Conservation (phyloP, 768 basidiomycete species). For the Amanita pseudoporphyria region DNA sequence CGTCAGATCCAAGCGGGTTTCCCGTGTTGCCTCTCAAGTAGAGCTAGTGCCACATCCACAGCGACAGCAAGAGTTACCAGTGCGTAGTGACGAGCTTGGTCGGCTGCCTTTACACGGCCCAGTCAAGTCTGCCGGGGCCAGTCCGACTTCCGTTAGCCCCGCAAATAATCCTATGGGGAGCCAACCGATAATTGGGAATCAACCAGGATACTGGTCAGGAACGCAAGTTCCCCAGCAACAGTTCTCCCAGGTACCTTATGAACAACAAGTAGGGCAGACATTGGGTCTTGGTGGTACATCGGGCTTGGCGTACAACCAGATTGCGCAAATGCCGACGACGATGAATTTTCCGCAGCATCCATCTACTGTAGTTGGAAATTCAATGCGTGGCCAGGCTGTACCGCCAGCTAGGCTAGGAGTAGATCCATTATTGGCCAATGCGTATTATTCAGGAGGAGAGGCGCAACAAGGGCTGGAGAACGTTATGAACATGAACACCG, state of each 20-base stretch:
- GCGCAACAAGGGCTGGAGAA: not conserved
- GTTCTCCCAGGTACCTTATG: not conserved
- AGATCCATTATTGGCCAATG: not conserved
- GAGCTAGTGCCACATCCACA: not conserved
- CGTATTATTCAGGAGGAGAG: not conserved
- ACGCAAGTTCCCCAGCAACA: not conserved
- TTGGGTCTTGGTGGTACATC: not conserved
- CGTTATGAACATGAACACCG: not conserved
- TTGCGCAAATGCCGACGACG: not conserved
- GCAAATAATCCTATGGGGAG: constrained; percentile 3
- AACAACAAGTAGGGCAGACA: not conserved
- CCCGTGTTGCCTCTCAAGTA: not conserved
- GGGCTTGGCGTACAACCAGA: not conserved
- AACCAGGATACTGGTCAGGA: not conserved
- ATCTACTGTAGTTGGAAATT: not conserved
- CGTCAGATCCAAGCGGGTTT: constrained; percentile 6
- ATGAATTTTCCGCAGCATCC: not conserved
- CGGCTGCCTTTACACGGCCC: constrained; percentile 35
- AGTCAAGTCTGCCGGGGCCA: constrained; percentile 15
- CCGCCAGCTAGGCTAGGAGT: not conserved
- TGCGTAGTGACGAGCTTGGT: constrained; percentile 55
- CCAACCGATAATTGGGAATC: constrained; percentile 1
- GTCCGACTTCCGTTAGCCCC: constrained; percentile 3
- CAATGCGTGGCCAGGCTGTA: not conserved
- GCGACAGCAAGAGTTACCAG: constrained; percentile 28